Base-by-base conservation (phyloP, 2,329 filamentous ascomycete genomes). In the Aspergillus novofumigatus region DNA sequence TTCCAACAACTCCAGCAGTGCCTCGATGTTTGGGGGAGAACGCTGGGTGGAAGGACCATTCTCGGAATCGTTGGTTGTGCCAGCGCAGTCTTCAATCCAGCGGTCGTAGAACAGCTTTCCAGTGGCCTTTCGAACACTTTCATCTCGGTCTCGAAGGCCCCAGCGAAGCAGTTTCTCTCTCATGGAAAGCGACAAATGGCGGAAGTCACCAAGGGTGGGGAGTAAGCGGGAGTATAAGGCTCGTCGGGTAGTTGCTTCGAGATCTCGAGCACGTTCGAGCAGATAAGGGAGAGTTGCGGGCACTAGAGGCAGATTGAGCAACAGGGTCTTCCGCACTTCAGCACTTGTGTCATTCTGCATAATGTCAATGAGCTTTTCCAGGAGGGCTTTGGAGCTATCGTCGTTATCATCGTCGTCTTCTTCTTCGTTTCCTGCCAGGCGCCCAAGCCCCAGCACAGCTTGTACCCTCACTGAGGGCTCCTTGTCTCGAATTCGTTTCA, bases 71-170 rank as follows among this genome's bases (percentile, higher is more conserved):
- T 81, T 80, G 41, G 86, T 83, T 1, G 83, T 80, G 2, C 88
- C 88, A 5, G 90, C 92, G 66, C 92, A 97, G 69, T 97, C 91
- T 69, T 97, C 93, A 59, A 99, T 93, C 94, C 94, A 99, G n/a
- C 91, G 86, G 69, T 97, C 92, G 59, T 89, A 86, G 77, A 99
- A 99, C 6, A 97, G 80, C 49, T 90, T 88, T 7, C 90, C 91
- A 3, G 94, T 90, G 8, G 93, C 93, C 72, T 96, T 96, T 53
- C 92, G 86, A 11, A 99, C 94, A 65, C 89, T 91, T 64, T 97
- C 93, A 64, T 99, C 94, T 73, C 94, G 86, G 72, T 99, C 94
- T 42, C 92, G 86, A 44, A 99, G 79, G 52, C 94, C 94, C 94
- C 94, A 99, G 42, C 94, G 86, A 28, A 99, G 82, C 32, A 99